These are phyloP conservation scores for Prosopis cineraria DNA, from an alignment of 306 rosid species.

Conservation along the genomic window DNA sequence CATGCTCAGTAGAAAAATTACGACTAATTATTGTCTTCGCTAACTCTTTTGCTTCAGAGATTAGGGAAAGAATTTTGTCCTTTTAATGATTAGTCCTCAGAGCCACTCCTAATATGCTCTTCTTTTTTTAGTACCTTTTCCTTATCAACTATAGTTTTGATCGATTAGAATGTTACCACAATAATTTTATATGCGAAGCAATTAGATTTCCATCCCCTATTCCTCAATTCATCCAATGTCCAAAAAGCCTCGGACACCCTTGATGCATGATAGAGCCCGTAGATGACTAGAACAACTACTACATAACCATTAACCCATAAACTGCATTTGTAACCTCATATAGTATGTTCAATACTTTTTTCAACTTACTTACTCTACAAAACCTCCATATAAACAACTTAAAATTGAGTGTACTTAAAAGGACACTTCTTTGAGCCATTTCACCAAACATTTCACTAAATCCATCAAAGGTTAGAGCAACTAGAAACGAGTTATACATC, in stretches of 20 bases:
- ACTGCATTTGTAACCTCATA: slow-evolving; percentile 50
- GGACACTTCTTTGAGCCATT: slow-evolving; percentile 53
- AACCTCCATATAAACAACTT: slow-evolving; percentile 71
- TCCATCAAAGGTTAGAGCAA: slow-evolving; percentile 70
- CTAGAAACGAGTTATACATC: slow-evolving; percentile 64
- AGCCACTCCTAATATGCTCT: slow-evolving; percentile 90
- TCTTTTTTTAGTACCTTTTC: slow-evolving; percentile 78
- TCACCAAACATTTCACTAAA: slow-evolving; percentile 61
- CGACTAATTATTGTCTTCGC: slow-evolving; percentile 74
- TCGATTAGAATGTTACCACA: slow-evolving; percentile 48
- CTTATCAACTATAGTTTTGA: slow-evolving; percentile 57
- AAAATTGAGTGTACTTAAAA: slow-evolving; percentile 68
- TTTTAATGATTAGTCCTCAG: slow-evolving; percentile 67
- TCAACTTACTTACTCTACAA: slow-evolving; percentile 49
- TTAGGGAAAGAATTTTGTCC: slow-evolving; percentile 59
- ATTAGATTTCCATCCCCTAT: slow-evolving; percentile 81
- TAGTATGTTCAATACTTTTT: slow-evolving; percentile 45
- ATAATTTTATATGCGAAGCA: slow-evolving; percentile 87
- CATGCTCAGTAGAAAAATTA: slow-evolving; percentile 70
- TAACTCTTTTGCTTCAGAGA: slow-evolving; percentile 72
- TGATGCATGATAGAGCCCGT: slow-evolving; percentile 63
- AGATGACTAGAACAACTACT: slow-evolving; percentile 59
- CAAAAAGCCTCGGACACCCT: slow-evolving; percentile 58
- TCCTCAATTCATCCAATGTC: slow-evolving; percentile 66
- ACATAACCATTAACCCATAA: slow-evolving; percentile 75